These are phyloP conservation scores for Pseudogymnoascus sp. DNA, from an alignment of 2,329 filamentous ascomycete species.

Conservation along the genomic window DNA sequence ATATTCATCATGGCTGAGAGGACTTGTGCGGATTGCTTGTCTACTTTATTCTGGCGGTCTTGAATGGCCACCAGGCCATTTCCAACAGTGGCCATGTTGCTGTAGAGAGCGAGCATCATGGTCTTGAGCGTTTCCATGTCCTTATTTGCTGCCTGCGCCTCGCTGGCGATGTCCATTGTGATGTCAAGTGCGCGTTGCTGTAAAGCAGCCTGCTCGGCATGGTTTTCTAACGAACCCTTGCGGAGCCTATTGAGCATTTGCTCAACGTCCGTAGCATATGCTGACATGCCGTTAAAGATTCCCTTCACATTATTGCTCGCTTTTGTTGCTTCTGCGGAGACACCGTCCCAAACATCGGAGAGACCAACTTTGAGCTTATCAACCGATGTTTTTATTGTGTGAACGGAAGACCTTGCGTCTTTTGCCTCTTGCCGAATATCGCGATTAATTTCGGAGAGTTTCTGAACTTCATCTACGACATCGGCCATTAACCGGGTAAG, in stretches of 20 bases:
- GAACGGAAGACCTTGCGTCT: neutral
- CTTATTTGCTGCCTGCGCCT: slow-evolving; percentile 2
- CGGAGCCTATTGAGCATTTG: neutral
- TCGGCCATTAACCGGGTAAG: slow-evolving; percentile 1
- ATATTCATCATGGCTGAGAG: slow-evolving; percentile 2
- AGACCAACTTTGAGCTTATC: slow-evolving; percentile 7
- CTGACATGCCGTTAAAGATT: neutral
- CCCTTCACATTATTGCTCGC: neutral
- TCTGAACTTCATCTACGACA: neutral
- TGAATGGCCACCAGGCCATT: neutral
- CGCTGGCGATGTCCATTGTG: neutral
- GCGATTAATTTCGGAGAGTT: neutral
- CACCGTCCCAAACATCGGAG: neutral
- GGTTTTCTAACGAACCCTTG: neutral
- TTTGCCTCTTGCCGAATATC: neutral
- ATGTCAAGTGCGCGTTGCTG: neutral
- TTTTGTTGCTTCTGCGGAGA: neutral
- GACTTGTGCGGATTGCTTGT: neutral
- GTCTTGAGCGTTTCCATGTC: neutral
- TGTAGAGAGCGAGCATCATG: neutral
- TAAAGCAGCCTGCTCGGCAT: neutral
- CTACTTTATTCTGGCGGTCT: slow-evolving; percentile 4
- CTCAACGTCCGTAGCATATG: neutral
- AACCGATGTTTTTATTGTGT: neutral
- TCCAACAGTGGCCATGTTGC: neutral